A percentile compares a stretch with the other conserved stretches of the same genome.
These are phyloP conservation scores for Mucor mucedo DNA, from an alignment of 371 early-diverging fungal species.

Conservation along the genomic window DNA sequence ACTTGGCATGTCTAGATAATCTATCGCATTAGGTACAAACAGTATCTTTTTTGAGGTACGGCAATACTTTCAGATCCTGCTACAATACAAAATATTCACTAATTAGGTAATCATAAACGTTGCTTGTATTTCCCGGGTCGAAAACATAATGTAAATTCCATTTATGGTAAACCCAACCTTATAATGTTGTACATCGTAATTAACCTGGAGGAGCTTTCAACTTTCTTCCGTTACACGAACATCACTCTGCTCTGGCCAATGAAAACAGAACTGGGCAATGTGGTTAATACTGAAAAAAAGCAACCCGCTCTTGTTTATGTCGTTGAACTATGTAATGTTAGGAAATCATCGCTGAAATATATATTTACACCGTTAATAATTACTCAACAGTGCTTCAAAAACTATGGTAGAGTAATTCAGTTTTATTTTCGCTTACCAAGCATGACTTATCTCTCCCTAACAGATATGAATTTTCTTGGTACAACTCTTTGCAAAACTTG, in stretches of 20 bases:
- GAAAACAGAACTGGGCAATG: not conserved
- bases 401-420: no score
- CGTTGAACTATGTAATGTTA: not conserved
- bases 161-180: not conserved
- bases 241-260: not conserved
- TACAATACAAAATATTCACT: not conserved
- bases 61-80: not conserved
- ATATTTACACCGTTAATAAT: not conserved
- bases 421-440: no score
- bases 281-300: not conserved
- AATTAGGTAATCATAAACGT: constrained; percentile 6
- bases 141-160: not conserved
- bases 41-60: no score
- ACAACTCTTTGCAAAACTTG: no score
- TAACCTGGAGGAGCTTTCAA: not conserved
- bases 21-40: not conserved
- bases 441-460: no score
- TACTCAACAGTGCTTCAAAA: no score
- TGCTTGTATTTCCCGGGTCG: not conserved
- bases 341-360: not conserved
- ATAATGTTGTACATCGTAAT: not conserved
- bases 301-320: not conserved
- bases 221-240: not conserved
- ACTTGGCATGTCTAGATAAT: not conserved
- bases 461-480: no score